phyloP scores from a whole-genome alignment of 2,329 filamentous ascomycete genomes.

The Knufia petricola region DNA sequence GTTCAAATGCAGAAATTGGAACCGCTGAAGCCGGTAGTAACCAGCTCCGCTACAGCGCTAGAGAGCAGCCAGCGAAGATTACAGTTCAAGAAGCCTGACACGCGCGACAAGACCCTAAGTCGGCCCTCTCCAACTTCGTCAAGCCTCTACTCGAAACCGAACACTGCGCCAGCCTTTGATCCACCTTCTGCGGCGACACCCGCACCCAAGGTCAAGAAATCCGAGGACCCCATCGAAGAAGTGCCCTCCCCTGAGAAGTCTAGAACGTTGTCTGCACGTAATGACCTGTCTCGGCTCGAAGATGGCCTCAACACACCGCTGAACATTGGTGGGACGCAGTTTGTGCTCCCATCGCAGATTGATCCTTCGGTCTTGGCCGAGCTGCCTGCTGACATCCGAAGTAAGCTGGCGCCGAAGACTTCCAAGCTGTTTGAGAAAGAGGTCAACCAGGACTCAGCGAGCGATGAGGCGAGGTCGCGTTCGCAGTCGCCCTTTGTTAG shows the following conservation, averaged over 20 bases:
- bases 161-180: slow-evolving; percentile 25
- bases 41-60: slow-evolving; percentile 16
- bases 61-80: slow-evolving; percentile 73
- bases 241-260: slow-evolving; percentile 34
- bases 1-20: slow-evolving; percentile 92
- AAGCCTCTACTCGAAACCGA: slow-evolving; percentile 4
- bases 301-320: slow-evolving; percentile 38
- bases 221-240: slow-evolving; percentile 44
- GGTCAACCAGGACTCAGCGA: slow-evolving; percentile 5
- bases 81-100: slow-evolving; percentile 53
- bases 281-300: slow-evolving; percentile 21
- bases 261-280: slow-evolving; percentile 8
- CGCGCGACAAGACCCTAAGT: neutral
- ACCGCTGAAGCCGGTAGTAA: slow-evolving; percentile 51
- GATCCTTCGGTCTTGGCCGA: slow-evolving; percentile 76
- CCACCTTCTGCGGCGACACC: neutral
- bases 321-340: slow-evolving; percentile 80
- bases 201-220: slow-evolving; percentile 24
- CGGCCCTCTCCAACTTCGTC: slow-evolving; percentile 16
- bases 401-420: slow-evolving; percentile 57
- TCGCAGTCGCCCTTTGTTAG: slow-evolving; percentile 28
- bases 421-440: slow-evolving; percentile 20
- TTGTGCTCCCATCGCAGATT: slow-evolving; percentile 71
- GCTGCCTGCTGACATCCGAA: slow-evolving; percentile 72
- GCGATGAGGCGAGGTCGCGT: slow-evolving; percentile 23